These are phyloP conservation scores for Phyllosticta capitalensis DNA, from an alignment of 2,329 filamentous ascomycete species.

Conservation along the genomic window DNA sequence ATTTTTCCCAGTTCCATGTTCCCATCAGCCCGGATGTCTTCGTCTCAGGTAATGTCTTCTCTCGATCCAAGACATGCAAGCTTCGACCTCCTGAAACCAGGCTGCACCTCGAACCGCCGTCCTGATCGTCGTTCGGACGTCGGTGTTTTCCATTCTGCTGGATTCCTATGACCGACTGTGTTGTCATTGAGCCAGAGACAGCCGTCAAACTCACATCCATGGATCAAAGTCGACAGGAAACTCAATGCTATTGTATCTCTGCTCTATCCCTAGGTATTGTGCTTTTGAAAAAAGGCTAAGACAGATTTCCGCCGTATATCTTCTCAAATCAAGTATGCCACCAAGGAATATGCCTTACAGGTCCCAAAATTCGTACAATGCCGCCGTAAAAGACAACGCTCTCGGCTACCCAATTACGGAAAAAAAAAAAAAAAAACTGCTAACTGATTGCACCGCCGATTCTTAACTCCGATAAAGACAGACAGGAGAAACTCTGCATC, in stretches of 20 bases:
- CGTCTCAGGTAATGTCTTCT: background rate
- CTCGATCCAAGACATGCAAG: background rate
- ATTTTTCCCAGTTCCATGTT: background rate
- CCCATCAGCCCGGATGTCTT: background rate
- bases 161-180: background rate
- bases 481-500: background rate
- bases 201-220: background rate
- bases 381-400: background rate
- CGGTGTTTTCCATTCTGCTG: background rate
- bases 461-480: background rate
- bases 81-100: background rate
- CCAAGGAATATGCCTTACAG: background rate
- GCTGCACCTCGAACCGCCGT: background rate
- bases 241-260: background rate
- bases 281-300: background rate
- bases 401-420: background rate
- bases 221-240: background rate
- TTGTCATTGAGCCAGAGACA: background rate
- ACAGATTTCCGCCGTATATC: background rate
- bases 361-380: background rate
- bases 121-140: background rate
- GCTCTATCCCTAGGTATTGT: background rate
- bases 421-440: background rate
- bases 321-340: background rate
- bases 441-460: background rate